phyloP scores from a whole-genome alignment of 805 yeast genomes.

The Yamadazyma scolyti region DNA sequence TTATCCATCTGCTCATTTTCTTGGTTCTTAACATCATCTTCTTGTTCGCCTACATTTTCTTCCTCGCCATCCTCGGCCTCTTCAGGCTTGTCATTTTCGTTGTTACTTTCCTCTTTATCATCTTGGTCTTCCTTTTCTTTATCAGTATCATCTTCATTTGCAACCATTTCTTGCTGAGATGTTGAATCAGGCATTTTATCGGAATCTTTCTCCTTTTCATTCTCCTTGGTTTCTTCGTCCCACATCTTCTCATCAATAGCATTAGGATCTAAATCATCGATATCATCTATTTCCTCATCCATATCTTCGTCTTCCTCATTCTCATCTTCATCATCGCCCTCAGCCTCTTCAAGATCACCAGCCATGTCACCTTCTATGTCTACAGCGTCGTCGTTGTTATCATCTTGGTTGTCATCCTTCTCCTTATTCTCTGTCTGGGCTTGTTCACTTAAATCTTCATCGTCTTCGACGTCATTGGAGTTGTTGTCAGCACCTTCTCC shows the following conservation, averaged over 20 bases:
- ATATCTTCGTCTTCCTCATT: constrained; percentile 59
- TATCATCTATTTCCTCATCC: constrained; percentile 86
- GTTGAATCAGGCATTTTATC: constrained; percentile 60
- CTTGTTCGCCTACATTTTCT: constrained; percentile 79
- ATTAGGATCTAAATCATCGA: constrained; percentile 89
- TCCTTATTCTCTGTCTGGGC: constrained; percentile 72
- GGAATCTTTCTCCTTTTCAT: constrained; percentile 76
- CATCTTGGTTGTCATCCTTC: constrained; percentile 54
- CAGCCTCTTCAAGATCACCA: constrained; percentile 79
- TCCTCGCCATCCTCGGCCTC: constrained; percentile 53
- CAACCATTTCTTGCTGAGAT: constrained; percentile 45
- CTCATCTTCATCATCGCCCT: constrained; percentile 50
- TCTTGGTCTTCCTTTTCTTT: constrained; percentile 31
- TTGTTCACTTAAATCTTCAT: constrained; percentile 80
- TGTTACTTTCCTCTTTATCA: constrained; percentile 34
- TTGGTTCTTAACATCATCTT: constrained; percentile 69
- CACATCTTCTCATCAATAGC: constrained; percentile 97
- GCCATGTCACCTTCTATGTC: constrained; percentile 98
- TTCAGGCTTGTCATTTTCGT: constrained; percentile 44
- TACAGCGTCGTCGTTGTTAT: constrained; percentile 84
- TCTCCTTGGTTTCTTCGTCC: constrained; percentile 85
- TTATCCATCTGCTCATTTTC: constrained; percentile 68
- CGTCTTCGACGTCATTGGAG: constrained; percentile 84
- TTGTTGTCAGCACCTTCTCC: constrained; percentile 84
- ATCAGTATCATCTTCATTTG: constrained; percentile 40